phyloP scores from a whole-genome alignment of 495 filamentous ascomycete species.

The Cairneyella variabilis region DNA sequence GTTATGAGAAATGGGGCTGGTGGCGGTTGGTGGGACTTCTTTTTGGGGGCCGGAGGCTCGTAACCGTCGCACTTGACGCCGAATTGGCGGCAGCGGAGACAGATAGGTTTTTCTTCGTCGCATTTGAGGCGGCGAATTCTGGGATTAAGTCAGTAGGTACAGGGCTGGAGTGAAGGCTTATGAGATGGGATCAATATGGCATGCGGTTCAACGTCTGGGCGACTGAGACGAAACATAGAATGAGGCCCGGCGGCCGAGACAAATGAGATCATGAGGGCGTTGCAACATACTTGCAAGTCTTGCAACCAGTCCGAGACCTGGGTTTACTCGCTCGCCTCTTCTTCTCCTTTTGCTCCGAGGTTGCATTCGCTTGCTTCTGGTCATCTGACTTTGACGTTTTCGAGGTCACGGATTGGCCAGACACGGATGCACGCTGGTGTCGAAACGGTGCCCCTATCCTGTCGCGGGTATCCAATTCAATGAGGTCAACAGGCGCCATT shows the following conservation, averaged over 20 bases:
- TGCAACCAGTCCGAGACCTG: conserved; percentile 8
- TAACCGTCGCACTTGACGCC: conserved; percentile 53
- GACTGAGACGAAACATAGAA: too few species aligned
- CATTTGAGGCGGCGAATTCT: conserved; percentile 48
- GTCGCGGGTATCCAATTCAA: too few species aligned
- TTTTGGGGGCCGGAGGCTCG: conserved; percentile 14
- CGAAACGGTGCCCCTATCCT: too few species aligned
- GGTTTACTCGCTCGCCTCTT: background rate
- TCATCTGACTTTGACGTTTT: background rate
- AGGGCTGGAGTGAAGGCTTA: too few species aligned
- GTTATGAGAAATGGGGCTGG: background rate
- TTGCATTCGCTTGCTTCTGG: background rate
- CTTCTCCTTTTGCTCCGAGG: conserved; percentile 1
- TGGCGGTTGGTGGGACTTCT: background rate
- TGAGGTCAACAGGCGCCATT: too few species aligned
- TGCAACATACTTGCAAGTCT: conserved; percentile 16
- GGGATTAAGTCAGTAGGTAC: background rate
- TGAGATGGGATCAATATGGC: too few species aligned
- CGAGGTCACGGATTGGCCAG: background rate
- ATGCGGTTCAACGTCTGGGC: too few species aligned
- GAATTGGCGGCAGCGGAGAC: conserved; percentile 44
- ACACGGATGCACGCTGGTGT: too few species aligned
- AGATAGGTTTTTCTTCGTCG: conserved; percentile 49
- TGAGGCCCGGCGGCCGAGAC: background rate
- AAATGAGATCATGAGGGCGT: background rate